Evolutionary conservation across 2,329 filamentous ascomycete genomes (phyloP), one percentile per base, ranked within the genome.

Genomic region (Botrytis cinerea): DNA sequence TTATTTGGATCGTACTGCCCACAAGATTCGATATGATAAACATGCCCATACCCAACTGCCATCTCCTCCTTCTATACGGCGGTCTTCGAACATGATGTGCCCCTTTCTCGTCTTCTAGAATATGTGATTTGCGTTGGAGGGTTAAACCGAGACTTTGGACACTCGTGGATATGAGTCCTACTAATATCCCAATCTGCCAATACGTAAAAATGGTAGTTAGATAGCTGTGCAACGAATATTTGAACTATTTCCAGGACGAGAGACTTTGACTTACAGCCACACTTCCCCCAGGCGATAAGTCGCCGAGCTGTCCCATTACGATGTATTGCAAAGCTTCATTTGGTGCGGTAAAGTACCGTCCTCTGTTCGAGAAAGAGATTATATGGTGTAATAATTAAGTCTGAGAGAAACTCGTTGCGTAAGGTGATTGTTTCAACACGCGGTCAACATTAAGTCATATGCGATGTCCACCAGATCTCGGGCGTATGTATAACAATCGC

Each of bases 41-140:
- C 90, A 99, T 96, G 81, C 91, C 90, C 95, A 99, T 98, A 73
- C 96, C 96, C 75, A 97, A 86, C 88, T 98, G 96, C 96, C 96
- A 99, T 87, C 94, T 89, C 80, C 95, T 89, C 80, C 96, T 89
- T 80, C 92, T 92, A 83, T 98, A 97, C 7, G 96, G 94, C 62
- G 96, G 95, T 75, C 95, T 88, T 78, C 93, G 91, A 74, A 91
- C 86, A 83, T 96, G 90, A 82, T 93, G 91, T 12, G 87, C 87
- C 45, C 87, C 86, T 70, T 97, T 97, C 85, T 97, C 94, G 84
- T 99, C 96, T 85, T 99, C 96, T 81, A 98, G 90, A 78, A 99
- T 92, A 84, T 99, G 96, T 76, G 96, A 98, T 84, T 99, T 98
- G 82, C 96, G 93, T 84, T 99, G 96, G 40, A 99, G 88, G 46